A percentile compares a stretch with the other conserved stretches of the same genome.
Evolutionary conservation across 768 basidiomycete genomes (phyloP).

Genomic region (Lentinula edodes): DNA sequence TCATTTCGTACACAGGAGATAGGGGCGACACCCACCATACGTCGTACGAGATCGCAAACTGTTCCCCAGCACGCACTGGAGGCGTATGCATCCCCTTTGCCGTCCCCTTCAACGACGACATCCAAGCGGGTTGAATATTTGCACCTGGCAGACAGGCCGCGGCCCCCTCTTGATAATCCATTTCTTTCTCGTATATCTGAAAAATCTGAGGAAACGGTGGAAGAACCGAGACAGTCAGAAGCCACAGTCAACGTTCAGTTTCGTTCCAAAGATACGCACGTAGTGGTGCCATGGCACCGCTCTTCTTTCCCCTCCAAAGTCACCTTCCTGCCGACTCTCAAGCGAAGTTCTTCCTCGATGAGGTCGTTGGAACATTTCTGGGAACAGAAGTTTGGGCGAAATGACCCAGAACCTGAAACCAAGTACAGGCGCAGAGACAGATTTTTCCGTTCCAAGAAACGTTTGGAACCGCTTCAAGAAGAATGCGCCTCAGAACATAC

Average conservation of each 20-base stretch:
- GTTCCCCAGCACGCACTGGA: neutral
- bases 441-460: neutral
- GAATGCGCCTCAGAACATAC: neutral
- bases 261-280: neutral
- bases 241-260: neutral
- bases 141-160: neutral
- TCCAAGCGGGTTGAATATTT: neutral
- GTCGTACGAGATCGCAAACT: neutral
- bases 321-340: neutral
- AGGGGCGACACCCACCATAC: neutral
- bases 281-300: neutral
- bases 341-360: neutral
- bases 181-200: neutral
- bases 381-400: neutral
- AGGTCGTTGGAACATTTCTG: neutral
- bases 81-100: neutral
- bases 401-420: neutral
- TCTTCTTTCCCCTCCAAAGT: neutral
- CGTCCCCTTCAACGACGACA: neutral
- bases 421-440: neutral
- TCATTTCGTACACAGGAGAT: neutral
- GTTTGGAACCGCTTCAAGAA: neutral
- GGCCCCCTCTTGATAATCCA: neutral
- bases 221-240: neutral
- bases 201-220: neutral